Percentiles rank a stretch among this genome's conserved stretches.
phyloP scores from a whole-genome alignment of 805 yeast genomes.

The Osmozyma mogii region DNA sequence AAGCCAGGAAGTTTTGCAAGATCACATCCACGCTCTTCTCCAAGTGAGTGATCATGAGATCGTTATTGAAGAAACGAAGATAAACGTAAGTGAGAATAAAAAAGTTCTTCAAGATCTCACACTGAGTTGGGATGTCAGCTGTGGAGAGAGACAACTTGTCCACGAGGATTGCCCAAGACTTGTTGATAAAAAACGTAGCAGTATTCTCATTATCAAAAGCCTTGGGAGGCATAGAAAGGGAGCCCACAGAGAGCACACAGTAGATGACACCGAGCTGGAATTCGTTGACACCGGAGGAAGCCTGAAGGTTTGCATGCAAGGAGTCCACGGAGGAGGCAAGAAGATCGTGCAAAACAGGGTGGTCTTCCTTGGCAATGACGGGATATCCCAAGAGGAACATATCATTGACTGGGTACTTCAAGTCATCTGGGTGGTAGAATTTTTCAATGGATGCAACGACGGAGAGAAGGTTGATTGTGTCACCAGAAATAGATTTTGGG shows the following conservation, averaged over 20 bases:
- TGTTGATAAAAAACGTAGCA: slow-evolving; percentile 31
- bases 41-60: slow-evolving; percentile 41
- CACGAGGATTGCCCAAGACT: slow-evolving; percentile 38
- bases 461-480: slow-evolving; percentile 22
- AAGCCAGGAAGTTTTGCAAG: slow-evolving; percentile 26
- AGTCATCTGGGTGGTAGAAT: slow-evolving; percentile 6
- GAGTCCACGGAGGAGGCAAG: slow-evolving; percentile 16
- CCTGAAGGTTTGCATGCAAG: slow-evolving; percentile 15
- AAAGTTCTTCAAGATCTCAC: slow-evolving; percentile 38
- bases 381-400: slow-evolving; percentile 27
- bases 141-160: slow-evolving; percentile 26
- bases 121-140: slow-evolving; percentile 22
- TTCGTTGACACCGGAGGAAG: slow-evolving; percentile 12
- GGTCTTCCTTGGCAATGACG: slow-evolving; percentile 11
- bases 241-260: slow-evolving; percentile 39
- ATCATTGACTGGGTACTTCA: slow-evolving; percentile 14
- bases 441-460: slow-evolving; percentile 19
- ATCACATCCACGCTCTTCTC: slow-evolving; percentile 40
- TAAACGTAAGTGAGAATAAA: slow-evolving; percentile 38
- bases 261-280: slow-evolving; percentile 35
- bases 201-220: slow-evolving; percentile 21
- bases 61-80: slow-evolving; percentile 36
- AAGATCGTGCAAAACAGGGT: slow-evolving; percentile 14
- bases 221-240: slow-evolving; percentile 12
- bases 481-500: no score